These are phyloP conservation scores for Thamnidium elegans DNA, from an alignment of 192 early-diverging fungal species.

Conservation along the genomic window DNA sequence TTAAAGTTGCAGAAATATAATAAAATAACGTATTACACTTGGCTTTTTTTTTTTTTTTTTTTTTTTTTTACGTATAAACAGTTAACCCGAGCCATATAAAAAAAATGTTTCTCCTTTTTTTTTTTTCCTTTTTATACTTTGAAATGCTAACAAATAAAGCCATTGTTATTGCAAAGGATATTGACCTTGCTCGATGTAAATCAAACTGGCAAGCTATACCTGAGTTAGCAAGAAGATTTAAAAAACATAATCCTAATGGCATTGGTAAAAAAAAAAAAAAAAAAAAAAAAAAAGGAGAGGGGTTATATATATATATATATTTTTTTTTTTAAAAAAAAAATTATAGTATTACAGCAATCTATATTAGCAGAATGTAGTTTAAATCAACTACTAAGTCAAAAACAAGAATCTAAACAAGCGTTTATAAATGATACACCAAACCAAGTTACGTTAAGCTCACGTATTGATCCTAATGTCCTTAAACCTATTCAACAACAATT, in stretches of 20 bases:
- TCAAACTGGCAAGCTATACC: slow-evolving; percentile 47
- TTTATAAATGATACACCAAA: slow-evolving; percentile 29
- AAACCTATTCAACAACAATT: slow-evolving; percentile 23
- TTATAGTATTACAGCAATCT: slow-evolving; percentile 39
- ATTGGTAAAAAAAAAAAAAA: slow-evolving; percentile 34
- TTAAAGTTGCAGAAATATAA: no score
- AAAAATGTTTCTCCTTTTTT: no score
- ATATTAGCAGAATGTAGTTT: slow-evolving; percentile 41
- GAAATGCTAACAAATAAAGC: slow-evolving; percentile 28
- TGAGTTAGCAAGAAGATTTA: slow-evolving; percentile 52
- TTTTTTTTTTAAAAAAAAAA: not conserved
- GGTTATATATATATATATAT: not conserved
- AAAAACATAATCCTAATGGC: slow-evolving; percentile 54
- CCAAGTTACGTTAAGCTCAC: slow-evolving; percentile 15
- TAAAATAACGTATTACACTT: no score
- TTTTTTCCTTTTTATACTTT: no score
- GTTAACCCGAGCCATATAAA: no score
- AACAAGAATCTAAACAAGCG: not conserved
- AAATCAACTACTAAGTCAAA: slow-evolving; percentile 12
- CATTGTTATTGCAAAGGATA: slow-evolving; percentile 41
- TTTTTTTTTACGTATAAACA: no score
- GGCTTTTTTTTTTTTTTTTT: no score
- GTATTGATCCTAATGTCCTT: not conserved
- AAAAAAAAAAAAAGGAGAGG: not conserved
- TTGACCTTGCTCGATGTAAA: slow-evolving; percentile 40